Conservation (phyloP, 129 eudicot genomes). For the Smallanthus sonchifolius region DNA sequence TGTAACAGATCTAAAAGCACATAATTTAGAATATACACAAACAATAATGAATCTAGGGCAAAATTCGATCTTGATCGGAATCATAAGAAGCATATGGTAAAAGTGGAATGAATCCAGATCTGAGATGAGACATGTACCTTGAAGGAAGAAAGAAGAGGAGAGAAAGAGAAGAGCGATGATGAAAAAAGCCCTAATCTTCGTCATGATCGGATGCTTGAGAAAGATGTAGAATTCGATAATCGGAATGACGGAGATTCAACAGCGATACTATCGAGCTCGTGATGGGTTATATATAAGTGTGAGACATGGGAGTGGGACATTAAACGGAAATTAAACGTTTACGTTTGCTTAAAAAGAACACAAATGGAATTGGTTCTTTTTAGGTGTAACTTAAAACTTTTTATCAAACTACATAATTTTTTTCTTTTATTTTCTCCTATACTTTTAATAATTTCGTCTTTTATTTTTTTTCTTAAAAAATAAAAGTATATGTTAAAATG, state of each 20-base stretch:
- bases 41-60: background rate
- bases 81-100: background rate
- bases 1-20: slow-evolving; percentile 1
- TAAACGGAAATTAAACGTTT: background rate
- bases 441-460: no score
- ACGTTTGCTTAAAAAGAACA: background rate
- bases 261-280: slow-evolving; percentile 12
- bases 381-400: no score
- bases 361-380: no score
- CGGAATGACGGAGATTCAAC: slow-evolving; percentile 19
- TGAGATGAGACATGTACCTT: slow-evolving; percentile 48
- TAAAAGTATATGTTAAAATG: no score
- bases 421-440: no score
- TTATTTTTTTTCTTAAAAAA: no score
- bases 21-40: background rate
- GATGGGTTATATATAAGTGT: slow-evolving; percentile 16
- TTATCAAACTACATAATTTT: no score
- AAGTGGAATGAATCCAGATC: slow-evolving; percentile 38
- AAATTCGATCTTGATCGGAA: slow-evolving; percentile 25
- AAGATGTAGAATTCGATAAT: slow-evolving; percentile 11
- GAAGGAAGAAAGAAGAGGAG: slow-evolving; percentile 73
- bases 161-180: slow-evolving; percentile 62
- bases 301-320: background rate
- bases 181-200: slow-evolving; percentile 55
- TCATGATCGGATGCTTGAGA: slow-evolving; percentile 22